Conservation (phyloP, 805 yeast species). For the Wickerhamiella dianesei region DNA sequence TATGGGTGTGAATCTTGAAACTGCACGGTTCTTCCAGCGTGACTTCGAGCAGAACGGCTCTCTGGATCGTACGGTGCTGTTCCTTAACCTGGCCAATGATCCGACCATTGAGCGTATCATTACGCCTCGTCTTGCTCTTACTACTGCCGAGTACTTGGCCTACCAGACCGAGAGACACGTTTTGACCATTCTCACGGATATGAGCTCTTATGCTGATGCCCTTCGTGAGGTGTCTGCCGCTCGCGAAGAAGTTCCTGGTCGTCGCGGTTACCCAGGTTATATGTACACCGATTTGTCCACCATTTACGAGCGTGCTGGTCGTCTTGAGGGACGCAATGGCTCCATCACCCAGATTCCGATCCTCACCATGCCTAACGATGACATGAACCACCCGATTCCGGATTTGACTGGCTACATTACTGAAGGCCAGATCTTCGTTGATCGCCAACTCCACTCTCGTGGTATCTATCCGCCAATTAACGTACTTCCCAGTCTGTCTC, state of each 20-base stretch:
- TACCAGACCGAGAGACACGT: slow-evolving; percentile 99
- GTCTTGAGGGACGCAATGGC: slow-evolving; percentile 99
- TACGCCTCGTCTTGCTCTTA: slow-evolving; percentile 96
- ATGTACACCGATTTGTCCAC: slow-evolving; percentile 99
- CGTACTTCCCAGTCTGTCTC: slow-evolving; percentile 91
- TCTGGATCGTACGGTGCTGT: slow-evolving; percentile 90
- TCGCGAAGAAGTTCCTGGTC: slow-evolving; percentile 99
- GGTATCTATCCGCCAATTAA: slow-evolving; percentile 99
- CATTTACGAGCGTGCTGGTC: slow-evolving; percentile 98
- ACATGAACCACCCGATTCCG: slow-evolving; percentile 98
- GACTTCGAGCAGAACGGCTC: slow-evolving; percentile 99
- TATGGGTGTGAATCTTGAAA: slow-evolving; percentile 99
- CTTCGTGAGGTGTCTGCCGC: slow-evolving; percentile 99
- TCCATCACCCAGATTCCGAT: slow-evolving; percentile 98
- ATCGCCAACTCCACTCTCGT: slow-evolving; percentile 89
- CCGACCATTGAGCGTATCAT: slow-evolving; percentile 99
- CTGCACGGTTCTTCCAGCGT: slow-evolving; percentile 96
- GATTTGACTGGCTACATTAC: slow-evolving; percentile 99
- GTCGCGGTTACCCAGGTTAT: slow-evolving; percentile 99
- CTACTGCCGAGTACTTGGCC: slow-evolving; percentile 97
- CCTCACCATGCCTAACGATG: slow-evolving; percentile 99
- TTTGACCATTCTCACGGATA: slow-evolving; percentile 92
- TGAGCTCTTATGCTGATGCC: slow-evolving; percentile 99
- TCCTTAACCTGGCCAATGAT: slow-evolving; percentile 95
- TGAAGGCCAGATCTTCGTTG: slow-evolving; percentile 96